Base-by-base conservation (phyloP, 331 rosid species). In the Quercus tomentella region DNA sequence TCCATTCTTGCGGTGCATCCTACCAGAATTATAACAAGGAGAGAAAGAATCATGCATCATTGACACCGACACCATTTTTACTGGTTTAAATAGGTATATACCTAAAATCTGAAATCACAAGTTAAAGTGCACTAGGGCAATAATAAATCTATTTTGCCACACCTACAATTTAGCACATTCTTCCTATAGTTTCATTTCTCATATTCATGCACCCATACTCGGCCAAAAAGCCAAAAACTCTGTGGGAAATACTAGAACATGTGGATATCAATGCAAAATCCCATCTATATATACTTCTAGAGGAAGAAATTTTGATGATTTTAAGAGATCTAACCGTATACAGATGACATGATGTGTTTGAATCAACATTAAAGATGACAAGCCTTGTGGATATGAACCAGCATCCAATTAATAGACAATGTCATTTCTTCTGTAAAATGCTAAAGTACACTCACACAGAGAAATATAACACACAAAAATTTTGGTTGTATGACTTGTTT, bases 1-100 rank as follows among this genome's bases (percentile, higher is more conserved):
- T 37, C 99, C 99, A 86, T 93, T 95, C 82, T 93, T 93, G 70
- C 99, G 90, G 77, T 93, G 98, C 99, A 95, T 95, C 94, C 99
- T 95, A 78, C 74, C 56, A 88, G 77, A 72, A 77, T 30, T 81
- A 58, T 45, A 28, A 76, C 55, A 22, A 70, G 15, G 81, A 70
- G 25, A 58, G 61, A 45, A 41, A 82, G 76, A 75, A 20, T 45
- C 4, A 72, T 10, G 57, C 54, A 79, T 68, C 75, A 30, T 58
- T 33, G n/a, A 63, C 22, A 52, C 18, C 35, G 65, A 37, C 56
- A 8, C 15, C 56, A 21, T 12, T 17, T 65, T 21, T 7, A 65
- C 8, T 30, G 45, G 8, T 3, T 9, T 16, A 17, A 65, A 17
- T 30, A 26, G 28, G 69, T 2, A 65, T 4, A 9, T 18, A 63